These are phyloP conservation scores for Buxus sempervirens DNA, from an alignment of 164 flowering plant species.

Conservation along the genomic window DNA sequence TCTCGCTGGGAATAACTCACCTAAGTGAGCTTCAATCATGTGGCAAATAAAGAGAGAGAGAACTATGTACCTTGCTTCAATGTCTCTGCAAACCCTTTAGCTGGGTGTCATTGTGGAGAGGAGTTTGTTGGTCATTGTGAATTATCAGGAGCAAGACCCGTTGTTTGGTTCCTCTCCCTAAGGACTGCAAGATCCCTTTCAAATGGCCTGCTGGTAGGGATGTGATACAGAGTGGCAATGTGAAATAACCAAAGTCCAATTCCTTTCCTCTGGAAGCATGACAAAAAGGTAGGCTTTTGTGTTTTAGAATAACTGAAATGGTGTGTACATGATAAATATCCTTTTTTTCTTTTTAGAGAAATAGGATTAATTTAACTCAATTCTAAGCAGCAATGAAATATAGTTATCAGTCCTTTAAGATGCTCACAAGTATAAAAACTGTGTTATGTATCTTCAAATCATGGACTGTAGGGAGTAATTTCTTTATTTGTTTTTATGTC, in stretches of 20 bases:
- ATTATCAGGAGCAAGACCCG: slow-evolving; percentile 32
- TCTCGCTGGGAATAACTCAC: slow-evolving; percentile 40
- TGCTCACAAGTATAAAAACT: neutral
- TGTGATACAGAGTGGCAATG: slow-evolving; percentile 93
- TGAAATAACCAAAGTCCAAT: slow-evolving; percentile 88
- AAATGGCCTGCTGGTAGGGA: slow-evolving; percentile 94
- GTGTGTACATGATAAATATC: neutral
- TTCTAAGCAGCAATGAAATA: neutral
- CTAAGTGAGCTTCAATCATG: slow-evolving; percentile 62
- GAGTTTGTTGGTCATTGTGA: slow-evolving; percentile 96
- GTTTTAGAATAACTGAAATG: neutral
- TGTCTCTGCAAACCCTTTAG: slow-evolving; percentile 58
- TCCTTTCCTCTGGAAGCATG: slow-evolving; percentile 95
- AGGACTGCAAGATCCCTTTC: slow-evolving; percentile 87
- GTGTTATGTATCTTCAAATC: neutral
- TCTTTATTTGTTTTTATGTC: neutral
- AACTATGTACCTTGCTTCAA: slow-evolving; percentile 86
- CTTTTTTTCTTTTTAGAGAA: neutral
- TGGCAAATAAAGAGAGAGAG: slow-evolving; percentile 82
- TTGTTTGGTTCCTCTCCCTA: slow-evolving; percentile 86
- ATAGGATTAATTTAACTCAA: neutral
- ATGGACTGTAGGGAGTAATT: too few species aligned
- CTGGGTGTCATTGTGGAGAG: slow-evolving; percentile 77
- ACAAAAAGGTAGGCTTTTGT: slow-evolving; percentile 65
- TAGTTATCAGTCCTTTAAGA: neutral